Base-by-base conservation (phyloP, 495 filamentous ascomycete species). In the Neurospora sp. region DNA sequence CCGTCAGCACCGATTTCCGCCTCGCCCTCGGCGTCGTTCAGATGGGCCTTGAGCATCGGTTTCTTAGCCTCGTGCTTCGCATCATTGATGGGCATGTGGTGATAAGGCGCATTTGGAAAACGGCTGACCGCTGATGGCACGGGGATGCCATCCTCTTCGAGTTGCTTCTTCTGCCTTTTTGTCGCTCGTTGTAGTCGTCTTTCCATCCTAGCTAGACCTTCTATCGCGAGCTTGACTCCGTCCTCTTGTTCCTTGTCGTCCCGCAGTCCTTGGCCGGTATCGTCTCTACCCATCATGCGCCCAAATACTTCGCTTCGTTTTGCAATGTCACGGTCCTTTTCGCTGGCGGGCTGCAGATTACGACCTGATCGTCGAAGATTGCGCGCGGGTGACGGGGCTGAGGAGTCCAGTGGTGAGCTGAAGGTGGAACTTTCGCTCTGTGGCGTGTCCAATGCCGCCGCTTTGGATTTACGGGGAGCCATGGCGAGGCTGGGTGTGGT, bases 201-300 rank as follows among this genome's bases (percentile, higher is more conserved):
- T 54, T 82, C 79, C 78, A 80, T 81, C 44, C 74, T 66, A 2
- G 72, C 79, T 18, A 82, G 73, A 2, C 78, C 79, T 42, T 77
- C 76, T 31, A 82, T 78, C 70, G 79, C 80, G 2, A 74, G 41
- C 20, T 75, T 70, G 39, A 80, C 73, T 6, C 77, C 78, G n/a
- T 78, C 77, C 72, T 78, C 54, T 35, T 66, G 54, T 4, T 66
- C 54, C 14, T 66, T 66, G 0, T 39, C 38, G 8, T 66, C 6
- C 54, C 3, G 23, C 27, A 66, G 11, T 16, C 27, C 12, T 5
- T 35, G 11, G 23, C 54, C 54, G 6, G 14, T 37, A 6, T 35
- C 54, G 7, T 66, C 54, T 66, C 1, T 66, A 5, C 54, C 54
- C 54, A 35, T 16, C 54, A 66, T 66, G 27, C 54, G 54, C 4